These are phyloP conservation scores for Batrachochytrium dendrobatidis DNA, from an alignment of 371 early-diverging fungal genomes.

Conservation along the genomic window DNA sequence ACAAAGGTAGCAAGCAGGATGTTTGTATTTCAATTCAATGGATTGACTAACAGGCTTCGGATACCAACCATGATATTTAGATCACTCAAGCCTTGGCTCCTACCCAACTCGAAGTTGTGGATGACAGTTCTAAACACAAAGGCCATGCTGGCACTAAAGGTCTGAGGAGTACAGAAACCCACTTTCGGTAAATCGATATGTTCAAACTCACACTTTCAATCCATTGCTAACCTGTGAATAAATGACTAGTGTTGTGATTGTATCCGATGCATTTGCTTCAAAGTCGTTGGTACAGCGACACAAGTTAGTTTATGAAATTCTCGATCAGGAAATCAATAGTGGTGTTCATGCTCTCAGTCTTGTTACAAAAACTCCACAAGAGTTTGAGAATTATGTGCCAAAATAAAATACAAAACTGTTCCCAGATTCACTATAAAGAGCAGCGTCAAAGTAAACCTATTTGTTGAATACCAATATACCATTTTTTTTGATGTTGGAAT, in stretches of 20 bases:
- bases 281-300: slow-evolving; percentile 26
- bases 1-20: no score
- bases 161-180: slow-evolving; percentile 20
- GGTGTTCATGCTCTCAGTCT: slow-evolving; percentile 26
- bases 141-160: slow-evolving; percentile 36
- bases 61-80: not conserved
- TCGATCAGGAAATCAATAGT: slow-evolving; percentile 27
- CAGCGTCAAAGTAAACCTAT: no score
- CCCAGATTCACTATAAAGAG: no score
- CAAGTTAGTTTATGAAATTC: slow-evolving; percentile 21
- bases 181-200: slow-evolving; percentile 14
- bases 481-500: no score
- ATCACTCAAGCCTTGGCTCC: slow-evolving; percentile 13
- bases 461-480: no score
- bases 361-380: slow-evolving; percentile 21
- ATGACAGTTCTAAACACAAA: slow-evolving; percentile 25
- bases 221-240: not conserved
- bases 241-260: slow-evolving; percentile 16
- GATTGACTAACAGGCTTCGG: not conserved
- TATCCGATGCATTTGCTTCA: slow-evolving; percentile 24
- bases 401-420: no score
- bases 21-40: no score
- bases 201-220: not conserved
- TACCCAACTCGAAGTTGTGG: slow-evolving; percentile 19
- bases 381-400: slow-evolving; percentile 10